phyloP scores from a whole-genome alignment of 306 rosid species.

The Luffa aegyptiaca region DNA sequence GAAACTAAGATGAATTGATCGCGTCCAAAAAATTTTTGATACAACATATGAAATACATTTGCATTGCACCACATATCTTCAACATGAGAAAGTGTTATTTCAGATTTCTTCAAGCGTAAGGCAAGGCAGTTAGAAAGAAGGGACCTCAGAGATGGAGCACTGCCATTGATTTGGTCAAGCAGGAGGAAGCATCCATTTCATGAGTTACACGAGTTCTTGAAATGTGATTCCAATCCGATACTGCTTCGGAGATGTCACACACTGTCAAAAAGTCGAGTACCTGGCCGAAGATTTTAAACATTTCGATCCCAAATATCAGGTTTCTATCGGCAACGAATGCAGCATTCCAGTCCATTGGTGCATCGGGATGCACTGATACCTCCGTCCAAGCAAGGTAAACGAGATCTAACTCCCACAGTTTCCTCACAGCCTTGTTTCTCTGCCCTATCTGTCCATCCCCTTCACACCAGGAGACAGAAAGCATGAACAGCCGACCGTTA shows the following conservation, averaged over 20 bases:
- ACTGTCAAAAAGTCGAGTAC: conserved; percentile 84
- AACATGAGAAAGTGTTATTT: conserved; percentile 3
- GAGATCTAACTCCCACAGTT: conserved; percentile 92
- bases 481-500: conserved; percentile 65
- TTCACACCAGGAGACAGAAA: conserved; percentile 96
- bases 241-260: conserved; percentile 55
- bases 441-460: conserved; percentile 92
- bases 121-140: neutral
- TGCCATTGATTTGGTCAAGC: conserved; percentile 78
- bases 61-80: conserved; percentile 11
- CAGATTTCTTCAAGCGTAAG: conserved; percentile 11
- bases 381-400: conserved; percentile 70
- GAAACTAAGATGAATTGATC: conserved; percentile 7
- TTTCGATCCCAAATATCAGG: conserved; percentile 84
- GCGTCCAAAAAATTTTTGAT: neutral
- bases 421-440: conserved; percentile 94
- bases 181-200: conserved; percentile 88
- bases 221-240: conserved; percentile 63
- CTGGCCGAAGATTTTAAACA: conserved; percentile 99
- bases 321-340: conserved; percentile 62
- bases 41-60: neutral
- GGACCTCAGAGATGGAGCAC: conserved; percentile 58
- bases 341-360: conserved; percentile 99
- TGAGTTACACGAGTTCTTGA: conserved; percentile 74
- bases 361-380: conserved; percentile 94